Evolutionary conservation across 2,329 filamentous ascomycete genomes (phyloP), one percentile per base, ranked within the genome.

Genomic region (Zasmidium cellare): DNA sequence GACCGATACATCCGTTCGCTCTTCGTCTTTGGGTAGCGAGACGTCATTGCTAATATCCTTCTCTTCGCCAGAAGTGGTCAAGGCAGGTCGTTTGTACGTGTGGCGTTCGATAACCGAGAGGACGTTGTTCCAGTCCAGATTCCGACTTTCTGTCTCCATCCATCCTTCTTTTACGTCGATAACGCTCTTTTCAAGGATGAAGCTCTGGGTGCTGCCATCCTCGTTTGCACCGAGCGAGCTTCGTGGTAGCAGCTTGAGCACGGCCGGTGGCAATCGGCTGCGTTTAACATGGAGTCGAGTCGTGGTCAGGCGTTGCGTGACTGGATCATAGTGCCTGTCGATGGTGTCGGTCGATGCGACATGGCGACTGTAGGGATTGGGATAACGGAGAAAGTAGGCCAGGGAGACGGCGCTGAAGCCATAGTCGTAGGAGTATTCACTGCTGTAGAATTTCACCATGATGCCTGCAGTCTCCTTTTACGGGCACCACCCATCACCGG

Each of bases 381-480:
- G 91, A 77, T 94, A 94, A 65, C 90, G 89, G 51, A 94, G 87
- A 77, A 93, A 94, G 82, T 91, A 94, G 77, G 90, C 90, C 74
- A 94, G 87, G 50, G 90, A 91, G 61, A 94, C 90, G 73, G 90
- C 90, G 61, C 89, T 87, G 78, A 93, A 93, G 50, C 89, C 87
- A 76, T 93, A 91, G 64, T 87, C 82, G 81, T 92, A 92, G 69
- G 82, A 84, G 74, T 90, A 88, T 76, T 83, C 85, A 67, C 71
- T 74, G 48, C 74, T 75, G 74, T 80, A 81, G 74, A 81, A 79
- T 71, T 80, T 80, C 65, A 82, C 79, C 79, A 82, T 82, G 53
- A 55, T 60, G 57, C 35, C 35, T 56, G 48, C 47, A 51, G 41
- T 35, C 44, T 55, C 45, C 47, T 55, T 45, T 53, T 61, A 31